phyloP scores from a whole-genome alignment of 345 rosid species.

The Eucalyptus brandiana region DNA sequence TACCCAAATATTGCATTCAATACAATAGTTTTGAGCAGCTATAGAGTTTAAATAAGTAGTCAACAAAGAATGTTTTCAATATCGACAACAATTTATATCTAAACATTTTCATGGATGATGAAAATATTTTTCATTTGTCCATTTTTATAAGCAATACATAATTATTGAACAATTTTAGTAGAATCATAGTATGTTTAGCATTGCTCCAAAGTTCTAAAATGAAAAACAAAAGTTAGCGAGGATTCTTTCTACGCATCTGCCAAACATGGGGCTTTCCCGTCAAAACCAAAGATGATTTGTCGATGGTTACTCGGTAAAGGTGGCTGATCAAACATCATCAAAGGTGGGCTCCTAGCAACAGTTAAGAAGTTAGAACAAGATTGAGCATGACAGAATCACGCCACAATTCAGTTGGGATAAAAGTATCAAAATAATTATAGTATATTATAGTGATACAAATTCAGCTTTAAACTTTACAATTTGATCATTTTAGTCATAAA shows the following conservation, averaged over 20 bases:
- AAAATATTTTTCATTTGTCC: fast-evolving
- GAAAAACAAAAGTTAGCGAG: not conserved
- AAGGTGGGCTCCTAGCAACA: not conserved
- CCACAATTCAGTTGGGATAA: not conserved
- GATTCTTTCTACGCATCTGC: not conserved
- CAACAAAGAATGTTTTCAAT: not conserved
- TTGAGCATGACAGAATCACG: not conserved
- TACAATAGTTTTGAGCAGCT: not conserved
- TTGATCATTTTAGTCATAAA: too few relatives aligned
- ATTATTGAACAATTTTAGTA: too few relatives aligned
- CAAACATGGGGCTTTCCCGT: not conserved
- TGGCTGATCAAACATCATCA: not conserved
- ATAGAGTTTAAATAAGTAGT: not conserved
- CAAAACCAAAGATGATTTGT: not conserved
- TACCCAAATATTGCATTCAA: not conserved
- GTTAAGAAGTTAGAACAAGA: not conserved
- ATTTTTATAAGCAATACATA: not conserved
- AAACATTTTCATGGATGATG: not conserved
- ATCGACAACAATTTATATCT: not conserved
- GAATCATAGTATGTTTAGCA: not conserved
- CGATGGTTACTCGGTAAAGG: not conserved
- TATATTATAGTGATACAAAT: fast-evolving
- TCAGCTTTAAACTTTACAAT: too few relatives aligned
- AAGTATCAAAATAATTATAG: too few relatives aligned
- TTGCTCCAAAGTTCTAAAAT: not conserved